A percentile compares a stretch with the other conserved stretches of the same genome.
Conservation (phyloP, 2,329 filamentous ascomycete species). For the Didymellaceae sp. region DNA sequence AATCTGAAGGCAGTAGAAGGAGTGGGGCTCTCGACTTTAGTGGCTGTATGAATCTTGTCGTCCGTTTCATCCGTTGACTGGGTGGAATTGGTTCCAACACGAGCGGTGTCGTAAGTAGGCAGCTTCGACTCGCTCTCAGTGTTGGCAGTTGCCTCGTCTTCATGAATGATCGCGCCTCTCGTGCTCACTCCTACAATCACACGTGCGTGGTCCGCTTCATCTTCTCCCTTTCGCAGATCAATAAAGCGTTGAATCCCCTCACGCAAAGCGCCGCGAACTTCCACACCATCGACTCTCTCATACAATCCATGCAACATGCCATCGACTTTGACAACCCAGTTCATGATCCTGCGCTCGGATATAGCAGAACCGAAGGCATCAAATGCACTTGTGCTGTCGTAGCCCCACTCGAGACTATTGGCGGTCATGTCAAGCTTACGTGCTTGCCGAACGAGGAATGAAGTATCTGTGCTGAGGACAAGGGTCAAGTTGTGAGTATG, state of each 20-base stretch:
- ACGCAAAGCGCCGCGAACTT: conserved; percentile 19
- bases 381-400: conserved; percentile 14
- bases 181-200: neutral
- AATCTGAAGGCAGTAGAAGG: neutral
- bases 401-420: conserved; percentile 32
- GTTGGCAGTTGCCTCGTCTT: neutral
- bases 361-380: conserved; percentile 16
- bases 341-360: conserved; percentile 11
- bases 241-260: conserved; percentile 22
- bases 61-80: neutral
- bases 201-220: neutral
- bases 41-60: neutral
- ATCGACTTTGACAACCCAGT: conserved; percentile 29
- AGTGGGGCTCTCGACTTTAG: neutral
- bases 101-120: neutral
- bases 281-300: conserved; percentile 13
- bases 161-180: neutral
- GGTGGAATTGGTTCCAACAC: neutral
- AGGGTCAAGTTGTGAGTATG: conserved; percentile 34
- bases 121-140: neutral
- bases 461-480: neutral
- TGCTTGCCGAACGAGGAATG: conserved; percentile 14
- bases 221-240: conserved; percentile 2
- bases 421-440: conserved; percentile 27
- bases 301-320: conserved; percentile 15